Conservation (phyloP, 2,329 filamentous ascomycete genomes). For the Xylariaceae sp. region DNA sequence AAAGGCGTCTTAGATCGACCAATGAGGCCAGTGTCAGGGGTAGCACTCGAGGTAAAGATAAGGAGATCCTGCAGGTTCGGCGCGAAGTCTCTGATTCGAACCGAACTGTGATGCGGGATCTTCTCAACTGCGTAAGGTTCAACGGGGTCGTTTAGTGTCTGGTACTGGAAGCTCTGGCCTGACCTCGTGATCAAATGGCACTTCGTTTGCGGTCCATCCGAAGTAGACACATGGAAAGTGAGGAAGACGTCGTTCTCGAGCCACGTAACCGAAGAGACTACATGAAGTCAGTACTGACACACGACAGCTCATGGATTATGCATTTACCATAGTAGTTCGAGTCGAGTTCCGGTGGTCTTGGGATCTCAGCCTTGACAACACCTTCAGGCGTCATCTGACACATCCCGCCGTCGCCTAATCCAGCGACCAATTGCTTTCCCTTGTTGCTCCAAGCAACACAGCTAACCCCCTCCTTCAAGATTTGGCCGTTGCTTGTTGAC, state of each 20-base stretch:
- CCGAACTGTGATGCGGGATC: conserved; percentile 69
- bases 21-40: conserved; percentile 72
- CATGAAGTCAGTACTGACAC: conserved; percentile 19
- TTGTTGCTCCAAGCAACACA: conserved; percentile 87
- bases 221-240: conserved; percentile 66
- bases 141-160: conserved; percentile 70
- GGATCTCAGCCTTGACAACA: conserved; percentile 69
- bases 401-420: conserved; percentile 72
- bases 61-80: conserved; percentile 77
- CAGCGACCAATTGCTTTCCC: conserved; percentile 88
- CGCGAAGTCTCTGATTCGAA: conserved; percentile 72
- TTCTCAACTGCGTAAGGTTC: conserved; percentile 63
- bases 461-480: conserved; percentile 68
- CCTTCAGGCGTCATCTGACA: conserved; percentile 82
- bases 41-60: conserved; percentile 74
- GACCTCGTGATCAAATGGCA: conserved; percentile 76
- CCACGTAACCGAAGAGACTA: conserved; percentile 80
- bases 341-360: conserved; percentile 64
- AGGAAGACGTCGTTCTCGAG: conserved; percentile 83
- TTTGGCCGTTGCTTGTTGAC: conserved; percentile 54
- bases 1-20: conserved; percentile 67
- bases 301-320: conserved; percentile 4
- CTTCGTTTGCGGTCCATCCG: conserved; percentile 57
- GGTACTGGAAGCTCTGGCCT: conserved; percentile 61
- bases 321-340: conserved; percentile 60